Conservation (phyloP, 495 filamentous ascomycete species). For the Penicillium argentinense region DNA sequence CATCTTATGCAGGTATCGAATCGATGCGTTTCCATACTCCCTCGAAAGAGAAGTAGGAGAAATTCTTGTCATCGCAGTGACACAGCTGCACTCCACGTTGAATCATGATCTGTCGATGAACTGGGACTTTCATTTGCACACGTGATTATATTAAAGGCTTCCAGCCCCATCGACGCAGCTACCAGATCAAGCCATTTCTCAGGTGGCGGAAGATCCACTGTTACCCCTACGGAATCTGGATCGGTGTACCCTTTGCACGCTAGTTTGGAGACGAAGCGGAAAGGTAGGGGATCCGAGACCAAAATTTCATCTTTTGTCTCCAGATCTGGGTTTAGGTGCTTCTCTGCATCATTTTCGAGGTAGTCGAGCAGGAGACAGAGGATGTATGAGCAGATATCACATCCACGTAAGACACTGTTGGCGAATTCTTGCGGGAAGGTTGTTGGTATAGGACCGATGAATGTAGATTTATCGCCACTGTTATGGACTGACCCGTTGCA, state of each 20-base stretch:
- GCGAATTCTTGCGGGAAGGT: slow-evolving; percentile 23
- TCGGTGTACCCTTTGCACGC: background rate
- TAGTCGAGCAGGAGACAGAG: slow-evolving; percentile 15
- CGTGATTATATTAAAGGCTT: slow-evolving; percentile 19
- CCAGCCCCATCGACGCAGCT: slow-evolving; percentile 26
- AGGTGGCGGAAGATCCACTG: slow-evolving; percentile 1
- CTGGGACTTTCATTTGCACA: background rate
- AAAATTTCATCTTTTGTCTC: background rate
- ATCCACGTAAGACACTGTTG: slow-evolving; percentile 20
- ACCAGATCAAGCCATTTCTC: slow-evolving; percentile 24
- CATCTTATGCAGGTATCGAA: background rate
- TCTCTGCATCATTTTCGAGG: slow-evolving; percentile 3
- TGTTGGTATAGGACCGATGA: slow-evolving; percentile 22
- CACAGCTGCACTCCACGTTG: background rate
- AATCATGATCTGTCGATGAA: background rate
- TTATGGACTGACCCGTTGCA: background rate
- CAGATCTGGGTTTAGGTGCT: background rate
- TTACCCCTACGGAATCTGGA: background rate
- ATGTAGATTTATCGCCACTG: background rate
- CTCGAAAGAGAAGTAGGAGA: background rate
- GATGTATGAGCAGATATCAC: slow-evolving; percentile 16
- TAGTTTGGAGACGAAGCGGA: slow-evolving; percentile 19
- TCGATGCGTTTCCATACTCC: too few species aligned
- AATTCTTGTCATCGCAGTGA: background rate
- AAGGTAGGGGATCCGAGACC: slow-evolving; percentile 8